Evolutionary conservation across 176 grass and related monocot species (phyloP).

Genomic region (Lolium rigidum): DNA sequence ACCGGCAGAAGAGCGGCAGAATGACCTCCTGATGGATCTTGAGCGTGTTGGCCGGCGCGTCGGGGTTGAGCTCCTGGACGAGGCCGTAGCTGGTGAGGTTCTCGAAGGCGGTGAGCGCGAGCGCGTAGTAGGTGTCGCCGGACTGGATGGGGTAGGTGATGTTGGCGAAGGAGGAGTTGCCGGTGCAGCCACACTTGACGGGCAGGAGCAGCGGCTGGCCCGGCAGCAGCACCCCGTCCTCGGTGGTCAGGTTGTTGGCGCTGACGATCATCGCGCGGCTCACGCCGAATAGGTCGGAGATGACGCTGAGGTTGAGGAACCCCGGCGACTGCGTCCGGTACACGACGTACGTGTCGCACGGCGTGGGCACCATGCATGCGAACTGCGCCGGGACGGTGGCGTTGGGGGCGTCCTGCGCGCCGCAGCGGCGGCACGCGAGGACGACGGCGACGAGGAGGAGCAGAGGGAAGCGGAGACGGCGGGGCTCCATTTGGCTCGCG

Average conservation of each 20-base stretch:
- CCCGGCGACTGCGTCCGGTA: slow-evolving; percentile 58
- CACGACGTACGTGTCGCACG: slow-evolving; percentile 55
- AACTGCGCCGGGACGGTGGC: slow-evolving; percentile 20
- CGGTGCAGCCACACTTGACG: slow-evolving; percentile 53
- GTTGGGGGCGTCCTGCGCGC: not conserved
- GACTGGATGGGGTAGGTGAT: slow-evolving; percentile 49
- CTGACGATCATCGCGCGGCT: slow-evolving; percentile 44
- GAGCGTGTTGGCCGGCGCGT: not conserved
- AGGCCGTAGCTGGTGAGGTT: slow-evolving; percentile 46
- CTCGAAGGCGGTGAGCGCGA: slow-evolving; percentile 42
- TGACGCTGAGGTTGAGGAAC: slow-evolving; percentile 34
- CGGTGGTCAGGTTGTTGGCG: slow-evolving; percentile 55
- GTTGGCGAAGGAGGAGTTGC: slow-evolving; percentile 56
- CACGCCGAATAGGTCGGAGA: slow-evolving; percentile 71
- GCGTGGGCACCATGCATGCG: slow-evolving; percentile 30
- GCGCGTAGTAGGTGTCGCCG: slow-evolving; percentile 49
- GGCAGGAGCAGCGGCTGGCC: slow-evolving; percentile 65
- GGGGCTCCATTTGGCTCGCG: slow-evolving; percentile 32
- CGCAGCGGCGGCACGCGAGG: slow-evolving; percentile 20
- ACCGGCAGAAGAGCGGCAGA: slow-evolving; percentile 64
- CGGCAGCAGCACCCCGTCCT: slow-evolving; percentile 51
- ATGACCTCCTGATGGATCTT: slow-evolving; percentile 34
- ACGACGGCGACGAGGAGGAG: not conserved
- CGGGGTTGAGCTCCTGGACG: slow-evolving; percentile 48
- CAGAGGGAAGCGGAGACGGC: not conserved